Conservation (phyloP, 805 yeast species). For the Yarrowia keelungensis region DNA sequence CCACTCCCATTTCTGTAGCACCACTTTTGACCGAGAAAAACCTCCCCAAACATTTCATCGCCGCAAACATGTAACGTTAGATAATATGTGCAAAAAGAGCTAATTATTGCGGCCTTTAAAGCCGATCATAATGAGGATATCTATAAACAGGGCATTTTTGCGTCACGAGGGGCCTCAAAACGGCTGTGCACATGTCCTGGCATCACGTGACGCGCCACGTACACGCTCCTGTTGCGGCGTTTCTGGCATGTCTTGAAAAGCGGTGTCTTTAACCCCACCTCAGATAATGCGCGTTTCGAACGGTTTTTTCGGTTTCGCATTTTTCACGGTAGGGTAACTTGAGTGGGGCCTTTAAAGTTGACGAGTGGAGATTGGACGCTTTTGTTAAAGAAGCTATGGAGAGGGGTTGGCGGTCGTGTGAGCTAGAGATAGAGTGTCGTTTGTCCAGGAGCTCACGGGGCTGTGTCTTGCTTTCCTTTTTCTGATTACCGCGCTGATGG, state of each 20-base stretch:
- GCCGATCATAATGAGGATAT: neutral
- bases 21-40: no score
- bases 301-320: neutral
- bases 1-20: neutral
- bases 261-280: slow-evolving; percentile 28
- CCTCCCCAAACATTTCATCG: slow-evolving; percentile 4
- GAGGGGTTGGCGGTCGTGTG: neutral
- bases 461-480: neutral
- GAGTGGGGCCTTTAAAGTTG: slow-evolving; percentile 26
- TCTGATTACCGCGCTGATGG: neutral
- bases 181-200: no score
- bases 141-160: no score
- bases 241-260: slow-evolving; percentile 6
- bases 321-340: slow-evolving; percentile 21
- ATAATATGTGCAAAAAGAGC: slow-evolving; percentile 14
- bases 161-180: no score
- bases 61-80: slow-evolving; percentile 16
- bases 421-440: neutral
- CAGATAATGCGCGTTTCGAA: slow-evolving; percentile 8
- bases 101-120: slow-evolving; percentile 21
- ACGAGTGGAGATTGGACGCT: neutral
- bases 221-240: no score
- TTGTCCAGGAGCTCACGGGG: neutral
- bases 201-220: neutral
- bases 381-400: neutral